These are phyloP conservation scores for Chrysoporthe puriensis DNA, from an alignment of 2,329 filamentous ascomycete species.

Conservation along the genomic window DNA sequence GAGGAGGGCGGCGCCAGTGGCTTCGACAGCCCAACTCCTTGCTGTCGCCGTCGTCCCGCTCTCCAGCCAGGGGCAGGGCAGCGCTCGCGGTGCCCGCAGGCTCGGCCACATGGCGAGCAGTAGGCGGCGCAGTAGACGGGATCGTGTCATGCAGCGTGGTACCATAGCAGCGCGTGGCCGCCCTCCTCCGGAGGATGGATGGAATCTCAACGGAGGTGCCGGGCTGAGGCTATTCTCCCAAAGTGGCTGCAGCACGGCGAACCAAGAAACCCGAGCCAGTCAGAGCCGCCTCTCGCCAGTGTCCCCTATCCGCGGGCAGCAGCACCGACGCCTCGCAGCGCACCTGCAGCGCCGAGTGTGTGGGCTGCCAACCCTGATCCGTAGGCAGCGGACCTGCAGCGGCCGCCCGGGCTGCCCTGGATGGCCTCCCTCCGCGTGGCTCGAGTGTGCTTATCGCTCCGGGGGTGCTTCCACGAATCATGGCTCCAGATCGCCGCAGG, in stretches of 20 bases:
- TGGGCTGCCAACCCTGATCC: conserved; percentile 22
- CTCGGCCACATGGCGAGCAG: not conserved
- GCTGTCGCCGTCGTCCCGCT: not conserved
- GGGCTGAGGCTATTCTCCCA: not conserved
- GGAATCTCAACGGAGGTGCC: not conserved
- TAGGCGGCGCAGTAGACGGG: not conserved
- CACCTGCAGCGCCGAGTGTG: conserved; percentile 10
- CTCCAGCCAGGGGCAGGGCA: not conserved
- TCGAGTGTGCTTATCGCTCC: not conserved
- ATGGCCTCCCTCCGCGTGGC: conserved; percentile 6
- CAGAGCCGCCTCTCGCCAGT: conserved; percentile 8
- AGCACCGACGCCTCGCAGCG: conserved; percentile 8
- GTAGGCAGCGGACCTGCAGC: conserved; percentile 20
- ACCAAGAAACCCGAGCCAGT: conserved; percentile 21
- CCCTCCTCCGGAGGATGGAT: not conserved
- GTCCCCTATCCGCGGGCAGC: conserved; percentile 21
- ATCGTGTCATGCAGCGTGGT: not conserved
- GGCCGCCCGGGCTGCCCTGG: not conserved
- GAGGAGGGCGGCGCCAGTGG: not conserved
- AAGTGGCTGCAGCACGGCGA: conserved; percentile 24
- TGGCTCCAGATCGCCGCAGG: conserved; percentile 9
- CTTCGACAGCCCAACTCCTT: conserved; percentile 1
- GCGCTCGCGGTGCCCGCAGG: not conserved
- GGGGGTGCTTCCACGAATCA: conserved; percentile 24
- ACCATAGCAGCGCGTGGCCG: too few relatives aligned